Conservation (phyloP, 1,284 basidiomycete genomes). For the Mrakiaceae sp. region DNA sequence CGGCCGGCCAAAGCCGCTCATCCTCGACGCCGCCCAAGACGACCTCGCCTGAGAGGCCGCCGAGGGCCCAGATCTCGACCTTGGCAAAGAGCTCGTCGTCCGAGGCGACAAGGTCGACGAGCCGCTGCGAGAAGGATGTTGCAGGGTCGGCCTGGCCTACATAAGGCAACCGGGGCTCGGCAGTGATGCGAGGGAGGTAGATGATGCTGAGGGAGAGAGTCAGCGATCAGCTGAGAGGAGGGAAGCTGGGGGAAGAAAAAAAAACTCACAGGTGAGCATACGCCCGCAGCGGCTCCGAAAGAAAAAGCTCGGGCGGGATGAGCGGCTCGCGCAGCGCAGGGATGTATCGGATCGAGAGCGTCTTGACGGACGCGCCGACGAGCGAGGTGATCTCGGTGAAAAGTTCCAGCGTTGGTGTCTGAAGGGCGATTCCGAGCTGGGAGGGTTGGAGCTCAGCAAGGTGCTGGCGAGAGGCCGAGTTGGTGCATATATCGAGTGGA, state of each 20-base stretch:
- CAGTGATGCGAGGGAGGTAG: constrained; percentile 17
- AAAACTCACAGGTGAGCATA: constrained; percentile 10
- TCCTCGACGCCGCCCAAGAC: not conserved
- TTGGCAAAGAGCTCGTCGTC: not conserved
- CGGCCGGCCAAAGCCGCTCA: constrained; percentile 3
- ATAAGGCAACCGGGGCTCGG: constrained; percentile 8
- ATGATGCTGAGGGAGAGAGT: constrained; percentile 1
- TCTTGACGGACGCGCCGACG: constrained; percentile 16
- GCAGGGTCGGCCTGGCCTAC: not conserved
- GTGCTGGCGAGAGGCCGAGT: constrained; percentile 21
- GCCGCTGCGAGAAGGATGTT: constrained; percentile 15
- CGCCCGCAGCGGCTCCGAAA: constrained; percentile 18
- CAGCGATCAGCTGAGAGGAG: too few relatives aligned
- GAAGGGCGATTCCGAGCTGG: constrained; percentile 19
- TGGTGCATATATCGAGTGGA: constrained; percentile 25
- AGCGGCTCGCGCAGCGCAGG: constrained; percentile 9
- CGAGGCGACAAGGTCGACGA: constrained; percentile 18
- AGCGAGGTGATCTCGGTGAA: constrained; percentile 21
- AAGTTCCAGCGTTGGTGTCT: constrained; percentile 13
- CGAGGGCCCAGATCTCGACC: not conserved
- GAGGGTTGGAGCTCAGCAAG: constrained; percentile 18
- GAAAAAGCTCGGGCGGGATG: constrained; percentile 11
- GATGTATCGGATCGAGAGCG: constrained; percentile 23
- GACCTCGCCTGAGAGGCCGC: not conserved
- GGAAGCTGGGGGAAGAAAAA: too few relatives aligned